Conservation (phyloP, 2,329 filamentous ascomycete species). For the Trichoderma aggressivum region DNA sequence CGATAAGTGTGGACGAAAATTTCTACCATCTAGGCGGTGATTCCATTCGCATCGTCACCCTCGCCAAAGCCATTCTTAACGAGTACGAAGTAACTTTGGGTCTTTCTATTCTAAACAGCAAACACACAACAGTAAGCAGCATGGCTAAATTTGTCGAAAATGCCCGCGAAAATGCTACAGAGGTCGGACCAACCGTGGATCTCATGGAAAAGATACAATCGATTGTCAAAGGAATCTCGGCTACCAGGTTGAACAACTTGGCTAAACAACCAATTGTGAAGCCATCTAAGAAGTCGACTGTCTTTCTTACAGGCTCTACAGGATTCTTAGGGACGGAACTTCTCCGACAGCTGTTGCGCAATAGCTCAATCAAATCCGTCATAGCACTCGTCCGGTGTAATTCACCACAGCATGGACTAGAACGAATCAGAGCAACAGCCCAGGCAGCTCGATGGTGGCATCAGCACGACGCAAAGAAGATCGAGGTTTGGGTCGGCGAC, state of each 20-base stretch:
- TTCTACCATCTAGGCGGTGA: slow-evolving; percentile 24
- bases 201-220: background rate
- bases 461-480: background rate
- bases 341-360: slow-evolving; percentile 10
- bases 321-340: slow-evolving; percentile 13
- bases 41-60: slow-evolving; percentile 23
- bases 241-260: background rate
- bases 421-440: background rate
- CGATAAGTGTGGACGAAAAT: slow-evolving; percentile 22
- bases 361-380: background rate
- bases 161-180: background rate
- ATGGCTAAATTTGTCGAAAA: slow-evolving; percentile 20
- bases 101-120: slow-evolving; percentile 22
- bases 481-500: slow-evolving; percentile 13
- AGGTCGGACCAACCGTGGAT: background rate
- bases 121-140: slow-evolving; percentile 18
- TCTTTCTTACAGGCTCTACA: slow-evolving; percentile 14
- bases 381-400: slow-evolving; percentile 6
- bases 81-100: slow-evolving; percentile 19
- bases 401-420: background rate
- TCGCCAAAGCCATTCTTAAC: slow-evolving; percentile 19
- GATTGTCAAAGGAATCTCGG: background rate
- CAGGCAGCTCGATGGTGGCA: slow-evolving; percentile 8
- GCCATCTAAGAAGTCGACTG: background rate
- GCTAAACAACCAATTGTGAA: background rate